Base-by-base conservation (phyloP, 192 early-diverging fungal species). In the Chytriomyces sp. region DNA sequence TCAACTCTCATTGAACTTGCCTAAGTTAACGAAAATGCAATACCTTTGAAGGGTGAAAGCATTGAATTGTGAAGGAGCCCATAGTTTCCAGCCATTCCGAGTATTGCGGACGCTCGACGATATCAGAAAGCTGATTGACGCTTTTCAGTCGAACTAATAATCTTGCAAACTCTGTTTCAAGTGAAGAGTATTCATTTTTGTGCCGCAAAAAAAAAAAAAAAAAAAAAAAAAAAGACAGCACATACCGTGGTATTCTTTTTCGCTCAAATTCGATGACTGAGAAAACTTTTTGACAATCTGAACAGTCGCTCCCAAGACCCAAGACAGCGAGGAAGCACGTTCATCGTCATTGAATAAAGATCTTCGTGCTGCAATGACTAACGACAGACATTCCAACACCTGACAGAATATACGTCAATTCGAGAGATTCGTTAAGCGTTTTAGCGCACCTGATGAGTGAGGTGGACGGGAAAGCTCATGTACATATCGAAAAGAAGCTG, bases 311-410 rank as follows among this genome's bases (percentile, higher is more conserved):
- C 86, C 82, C 82, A 96, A 87, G 63, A 94, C 88, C 64, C 83
- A 82, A 44, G 87, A 83, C 11, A 96, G 86, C 73, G 93, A 94
- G 28, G 81, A 82, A 4, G 85, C 70, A 10, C 94, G 91, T 5
- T 90, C 85, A 43, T 95, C 95, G 64, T 89, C 88, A 68, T 83
- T 94, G 81, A 94, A 97, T 43, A 97, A 87, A 6, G 95, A 94
- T 43, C 94, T 90, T 26, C 96, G 91, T 18, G 92, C 91, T 35
- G 94, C 92, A 0, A 94, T 90, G 3, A 95, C 75, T 73, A 92
- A 86, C 16, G 93, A 92, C 16, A 97, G 78, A 59, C 90, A 91
- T 70, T 97, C 95, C 86, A 96, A 84, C 18, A 92, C 91, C 75
- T 92, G 5, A 45, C 72, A 28, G 71, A 66, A 0, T 45, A 64